Conservation (phyloP, 2,329 filamentous ascomycete genomes). For the Hansfordia pulvinata region DNA sequence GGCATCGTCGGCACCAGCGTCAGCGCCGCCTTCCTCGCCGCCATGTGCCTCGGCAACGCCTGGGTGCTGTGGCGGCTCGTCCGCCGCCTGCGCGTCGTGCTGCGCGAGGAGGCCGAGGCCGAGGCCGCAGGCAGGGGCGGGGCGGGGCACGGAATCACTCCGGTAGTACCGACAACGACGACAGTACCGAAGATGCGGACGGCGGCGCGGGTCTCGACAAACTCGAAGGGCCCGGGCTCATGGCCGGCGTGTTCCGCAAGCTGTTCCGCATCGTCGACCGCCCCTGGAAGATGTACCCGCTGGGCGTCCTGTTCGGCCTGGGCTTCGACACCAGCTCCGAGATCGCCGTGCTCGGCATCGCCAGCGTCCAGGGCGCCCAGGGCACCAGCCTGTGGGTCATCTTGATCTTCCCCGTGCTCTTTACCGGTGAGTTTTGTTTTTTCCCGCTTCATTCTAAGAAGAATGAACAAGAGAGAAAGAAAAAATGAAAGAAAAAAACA, state of each 20-base stretch:
- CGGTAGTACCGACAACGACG: conserved; percentile 14
- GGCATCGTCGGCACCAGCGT: conserved; percentile 84
- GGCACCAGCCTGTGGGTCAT: conserved; percentile 93
- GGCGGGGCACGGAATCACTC: conserved; percentile 10
- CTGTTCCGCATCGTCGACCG: conserved; percentile 63
- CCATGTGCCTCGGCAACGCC: conserved; percentile 71
- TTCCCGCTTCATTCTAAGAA: neutral
- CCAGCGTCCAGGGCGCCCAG: conserved; percentile 70
- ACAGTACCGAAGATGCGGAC: conserved; percentile 3
- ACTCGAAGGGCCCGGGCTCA: conserved; percentile 63
- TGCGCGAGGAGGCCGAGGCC: conserved; percentile 27
- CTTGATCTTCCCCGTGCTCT: conserved; percentile 77
- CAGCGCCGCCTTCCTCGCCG: conserved; percentile 67
- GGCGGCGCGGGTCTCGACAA: conserved; percentile 26
- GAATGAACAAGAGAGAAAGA: too few relatives aligned
- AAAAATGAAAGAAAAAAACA: too few relatives aligned
- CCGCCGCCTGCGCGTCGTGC: conserved; percentile 48
- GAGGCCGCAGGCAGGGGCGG: conserved; percentile 12
- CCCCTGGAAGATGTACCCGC: conserved; percentile 93
- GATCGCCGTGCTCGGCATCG: conserved; percentile 82
- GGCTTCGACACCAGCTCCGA: conserved; percentile 95
- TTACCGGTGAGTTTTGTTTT: conserved; percentile 48
- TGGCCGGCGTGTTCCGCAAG: conserved; percentile 57
- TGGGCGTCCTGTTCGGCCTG: conserved; percentile 78
- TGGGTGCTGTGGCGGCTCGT: conserved; percentile 76